Percentiles rank a stretch among this genome's conserved stretches.
Conservation (phyloP, 768 basidiomycete species). For the Lentinula boryana region DNA sequence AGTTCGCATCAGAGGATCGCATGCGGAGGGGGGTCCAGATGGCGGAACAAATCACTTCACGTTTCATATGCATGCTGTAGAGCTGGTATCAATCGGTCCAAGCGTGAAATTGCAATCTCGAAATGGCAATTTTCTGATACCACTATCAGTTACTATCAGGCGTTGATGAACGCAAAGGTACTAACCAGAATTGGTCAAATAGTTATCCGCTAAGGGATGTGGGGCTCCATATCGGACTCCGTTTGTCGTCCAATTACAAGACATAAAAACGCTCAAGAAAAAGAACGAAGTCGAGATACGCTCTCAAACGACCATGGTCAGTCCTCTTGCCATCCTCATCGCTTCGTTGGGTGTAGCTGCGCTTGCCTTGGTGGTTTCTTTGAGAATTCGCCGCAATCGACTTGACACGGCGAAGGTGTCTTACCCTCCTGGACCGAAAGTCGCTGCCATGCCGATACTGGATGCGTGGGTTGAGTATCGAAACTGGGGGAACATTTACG, state of each 20-base stretch:
- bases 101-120: not conserved
- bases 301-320: not conserved
- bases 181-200: not conserved
- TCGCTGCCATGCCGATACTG: not conserved
- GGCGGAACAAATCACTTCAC: no score
- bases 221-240: not conserved
- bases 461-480: constrained; percentile 6
- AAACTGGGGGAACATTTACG: constrained; percentile 4
- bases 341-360: not conserved
- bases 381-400: not conserved
- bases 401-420: not conserved
- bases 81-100: no score
- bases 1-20: no score
- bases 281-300: not conserved
- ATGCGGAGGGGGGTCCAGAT: no score
- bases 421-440: constrained; percentile 7
- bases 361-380: not conserved
- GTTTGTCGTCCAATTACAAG: not conserved
- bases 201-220: not conserved
- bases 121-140: not conserved
- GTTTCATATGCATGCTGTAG: no score
- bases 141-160: no score
- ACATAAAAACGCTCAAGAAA: not conserved
- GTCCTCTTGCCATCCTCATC: not conserved
- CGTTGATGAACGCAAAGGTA: not conserved